Conservation (phyloP, 1,284 basidiomycete species). For the Trichosporon ovoides region DNA sequence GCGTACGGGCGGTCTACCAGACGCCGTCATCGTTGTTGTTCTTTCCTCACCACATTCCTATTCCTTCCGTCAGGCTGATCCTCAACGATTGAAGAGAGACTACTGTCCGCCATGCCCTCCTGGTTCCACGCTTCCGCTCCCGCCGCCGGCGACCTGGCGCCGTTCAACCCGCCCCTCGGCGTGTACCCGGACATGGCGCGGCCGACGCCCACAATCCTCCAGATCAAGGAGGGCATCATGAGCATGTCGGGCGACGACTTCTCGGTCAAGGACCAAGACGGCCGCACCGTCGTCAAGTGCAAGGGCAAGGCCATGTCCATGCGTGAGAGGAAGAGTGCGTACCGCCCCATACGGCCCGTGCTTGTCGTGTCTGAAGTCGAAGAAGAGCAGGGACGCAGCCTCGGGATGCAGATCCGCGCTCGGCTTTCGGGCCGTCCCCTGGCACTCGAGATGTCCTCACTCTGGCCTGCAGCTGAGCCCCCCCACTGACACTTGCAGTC, state of each 20-base stretch:
- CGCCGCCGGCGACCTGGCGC: conserved; percentile 20
- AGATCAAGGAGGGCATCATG: conserved; percentile 44
- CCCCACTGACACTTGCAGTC: not conserved
- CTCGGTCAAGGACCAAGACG: conserved; percentile 40
- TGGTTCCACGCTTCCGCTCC: not conserved
- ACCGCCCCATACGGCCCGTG: too few species aligned
- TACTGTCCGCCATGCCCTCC: not conserved
- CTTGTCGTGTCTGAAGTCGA: too few species aligned
- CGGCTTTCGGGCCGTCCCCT: too few species aligned
- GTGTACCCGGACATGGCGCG: conserved; percentile 31
- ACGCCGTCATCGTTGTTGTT: too few species aligned
- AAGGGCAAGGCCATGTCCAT: conserved; percentile 37
- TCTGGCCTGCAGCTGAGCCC: too few species aligned
- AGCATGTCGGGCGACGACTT: conserved; percentile 32
- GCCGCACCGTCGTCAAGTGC: conserved; percentile 33
- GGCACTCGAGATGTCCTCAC: too few species aligned
- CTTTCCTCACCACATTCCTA: not conserved
- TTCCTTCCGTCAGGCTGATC: too few species aligned
- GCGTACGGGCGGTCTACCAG: too few species aligned
- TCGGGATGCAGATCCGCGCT: too few species aligned
- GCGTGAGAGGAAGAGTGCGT: conserved; percentile 34
- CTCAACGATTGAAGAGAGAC: not conserved
- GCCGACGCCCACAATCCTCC: conserved; percentile 35
- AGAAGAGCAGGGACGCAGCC: too few species aligned
- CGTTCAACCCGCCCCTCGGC: conserved; percentile 41